A percentile compares a stretch with the other conserved stretches of the same genome.
phyloP scores from a whole-genome alignment of 192 early-diverging fungal species.

The Coemansia sp. region DNA sequence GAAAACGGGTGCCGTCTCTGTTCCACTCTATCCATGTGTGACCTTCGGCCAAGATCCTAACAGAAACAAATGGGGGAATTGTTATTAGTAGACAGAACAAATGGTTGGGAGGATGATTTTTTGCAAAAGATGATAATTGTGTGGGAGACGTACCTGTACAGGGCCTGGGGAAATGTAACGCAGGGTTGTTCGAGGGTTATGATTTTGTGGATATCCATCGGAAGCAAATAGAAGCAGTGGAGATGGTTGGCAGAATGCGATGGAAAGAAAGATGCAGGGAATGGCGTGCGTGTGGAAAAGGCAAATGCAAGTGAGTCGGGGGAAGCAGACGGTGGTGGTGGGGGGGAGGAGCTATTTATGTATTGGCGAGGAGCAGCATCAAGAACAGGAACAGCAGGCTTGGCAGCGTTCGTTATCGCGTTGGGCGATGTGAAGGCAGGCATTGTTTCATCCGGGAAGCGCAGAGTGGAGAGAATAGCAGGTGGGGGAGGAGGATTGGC shows the following conservation, averaged over 20 bases:
- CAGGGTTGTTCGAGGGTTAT: constrained; percentile 42
- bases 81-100: not conserved
- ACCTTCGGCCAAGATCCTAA: constrained; percentile 35
- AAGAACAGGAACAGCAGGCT: constrained; percentile 13
- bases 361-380: constrained; percentile 2
- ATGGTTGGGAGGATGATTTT: not conserved
- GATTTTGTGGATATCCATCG: constrained; percentile 49
- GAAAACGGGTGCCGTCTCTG: constrained; percentile 41
- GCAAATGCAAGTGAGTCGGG: not conserved
- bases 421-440: constrained; percentile 11
- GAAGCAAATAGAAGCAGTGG: not conserved
- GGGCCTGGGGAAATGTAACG: constrained; percentile 47
- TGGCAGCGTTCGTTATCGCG: constrained; percentile 27
- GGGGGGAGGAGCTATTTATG: not conserved
- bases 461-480: constrained; percentile 4
- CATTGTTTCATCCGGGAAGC: constrained; percentile 8
- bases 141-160: constrained; percentile 30
- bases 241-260: not conserved
- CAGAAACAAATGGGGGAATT: not conserved
- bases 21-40: constrained; percentile 52
- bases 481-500: constrained; percentile 15
- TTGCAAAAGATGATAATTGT: not conserved
- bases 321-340: not conserved
- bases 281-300: not conserved
- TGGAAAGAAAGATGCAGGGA: constrained; percentile 2